These are phyloP conservation scores for Friedmanniomyces endolithicus DNA, from an alignment of 495 filamentous ascomycete genomes.

Conservation along the genomic window DNA sequence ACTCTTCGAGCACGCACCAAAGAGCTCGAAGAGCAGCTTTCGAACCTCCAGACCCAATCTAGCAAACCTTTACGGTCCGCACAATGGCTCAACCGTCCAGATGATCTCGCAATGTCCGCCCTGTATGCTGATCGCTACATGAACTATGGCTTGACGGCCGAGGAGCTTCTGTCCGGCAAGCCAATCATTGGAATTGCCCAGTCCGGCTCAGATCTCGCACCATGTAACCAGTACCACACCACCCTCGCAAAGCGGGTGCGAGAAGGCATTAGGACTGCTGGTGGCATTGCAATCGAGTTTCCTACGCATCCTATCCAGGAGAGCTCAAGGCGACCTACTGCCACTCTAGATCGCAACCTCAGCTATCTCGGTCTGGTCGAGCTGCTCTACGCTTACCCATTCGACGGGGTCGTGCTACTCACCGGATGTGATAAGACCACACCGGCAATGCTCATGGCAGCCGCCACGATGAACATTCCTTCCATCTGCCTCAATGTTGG, in stretches of 20 bases:
- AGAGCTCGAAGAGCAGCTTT: slow-evolving; percentile 29
- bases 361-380: slow-evolving; percentile 42
- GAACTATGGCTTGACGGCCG: slow-evolving; percentile 42
- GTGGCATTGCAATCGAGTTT: slow-evolving; percentile 45
- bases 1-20: slow-evolving; percentile 29
- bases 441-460: slow-evolving; percentile 45
- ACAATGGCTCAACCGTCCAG: slow-evolving; percentile 37
- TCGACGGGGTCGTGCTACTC: slow-evolving; percentile 44
- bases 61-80: slow-evolving; percentile 35
- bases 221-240: slow-evolving; percentile 43
- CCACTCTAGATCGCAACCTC: slow-evolving; percentile 42
- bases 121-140: slow-evolving; percentile 45
- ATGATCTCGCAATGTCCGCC: slow-evolving; percentile 39
- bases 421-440: slow-evolving; percentile 50
- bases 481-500: slow-evolving; percentile 45
- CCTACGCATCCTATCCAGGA: slow-evolving; percentile 47
- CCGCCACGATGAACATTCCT: slow-evolving; percentile 45
- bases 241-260: slow-evolving; percentile 42
- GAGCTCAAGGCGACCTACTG: slow-evolving; percentile 38
- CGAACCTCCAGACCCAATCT: slow-evolving; percentile 12
- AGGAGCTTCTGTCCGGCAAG: slow-evolving; percentile 42
- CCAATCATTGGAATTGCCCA: slow-evolving; percentile 48
- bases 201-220: slow-evolving; percentile 42
- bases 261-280: slow-evolving; percentile 42
- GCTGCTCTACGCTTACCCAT: slow-evolving; percentile 39